Conservation (phyloP, 1,284 basidiomycete genomes). For the Lentinus polychrous region DNA sequence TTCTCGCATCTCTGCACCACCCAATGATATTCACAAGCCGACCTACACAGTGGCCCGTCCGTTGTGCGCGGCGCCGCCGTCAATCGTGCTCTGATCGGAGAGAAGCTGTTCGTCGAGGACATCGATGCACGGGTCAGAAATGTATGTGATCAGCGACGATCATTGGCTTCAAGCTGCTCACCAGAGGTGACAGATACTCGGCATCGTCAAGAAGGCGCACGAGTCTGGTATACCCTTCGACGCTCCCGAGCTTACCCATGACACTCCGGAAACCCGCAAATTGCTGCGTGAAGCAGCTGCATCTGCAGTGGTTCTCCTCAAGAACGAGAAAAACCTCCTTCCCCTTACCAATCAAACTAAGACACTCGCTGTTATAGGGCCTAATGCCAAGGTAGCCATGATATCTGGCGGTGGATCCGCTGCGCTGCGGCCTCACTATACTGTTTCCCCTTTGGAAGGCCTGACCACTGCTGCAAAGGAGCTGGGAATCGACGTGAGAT, state of each 20-base stretch:
- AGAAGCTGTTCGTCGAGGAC: conserved; percentile 41
- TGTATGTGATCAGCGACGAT: conserved; percentile 51
- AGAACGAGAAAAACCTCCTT: conserved; percentile 50
- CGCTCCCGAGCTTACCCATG: conserved; percentile 46
- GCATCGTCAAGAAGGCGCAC: conserved; percentile 18
- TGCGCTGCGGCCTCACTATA: conserved; percentile 62
- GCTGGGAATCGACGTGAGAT: conserved; percentile 43
- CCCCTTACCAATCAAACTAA: conserved; percentile 42
- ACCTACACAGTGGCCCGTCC: conserved; percentile 41
- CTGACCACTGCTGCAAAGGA: conserved; percentile 41
- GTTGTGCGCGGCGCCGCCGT: conserved; percentile 41
- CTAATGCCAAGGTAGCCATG: conserved; percentile 62
- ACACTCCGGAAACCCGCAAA: conserved; percentile 43
- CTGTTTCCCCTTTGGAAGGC: conserved; percentile 61
- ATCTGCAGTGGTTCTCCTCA: conserved; percentile 61
- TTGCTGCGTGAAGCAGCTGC: conserved; percentile 56
- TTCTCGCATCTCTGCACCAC: conserved; percentile 55
- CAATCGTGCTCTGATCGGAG: conserved; percentile 30
- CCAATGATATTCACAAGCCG: conserved; percentile 39
- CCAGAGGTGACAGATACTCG: conserved; percentile 9
- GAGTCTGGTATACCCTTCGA: conserved; percentile 40
- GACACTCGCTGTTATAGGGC: conserved; percentile 65
- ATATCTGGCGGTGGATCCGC: conserved; percentile 71
- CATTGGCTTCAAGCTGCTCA: conserved; percentile 29
- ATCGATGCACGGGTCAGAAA: conserved; percentile 59